phyloP scores from a whole-genome alignment of 306 rosid species.

The Alnus rubra region DNA sequence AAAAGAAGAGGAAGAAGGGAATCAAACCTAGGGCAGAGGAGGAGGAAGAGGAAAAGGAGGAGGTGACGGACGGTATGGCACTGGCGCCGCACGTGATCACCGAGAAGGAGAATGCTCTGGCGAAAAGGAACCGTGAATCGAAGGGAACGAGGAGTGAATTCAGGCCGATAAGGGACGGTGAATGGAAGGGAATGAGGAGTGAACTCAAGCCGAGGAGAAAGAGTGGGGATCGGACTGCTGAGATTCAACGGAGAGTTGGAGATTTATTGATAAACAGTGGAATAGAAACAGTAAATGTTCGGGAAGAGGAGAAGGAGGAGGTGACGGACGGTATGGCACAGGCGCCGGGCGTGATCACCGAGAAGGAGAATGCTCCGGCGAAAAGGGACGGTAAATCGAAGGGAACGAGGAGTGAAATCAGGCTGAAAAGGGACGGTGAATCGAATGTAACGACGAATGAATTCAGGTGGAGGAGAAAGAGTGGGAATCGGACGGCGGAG shows the following conservation, averaged over 20 bases:
- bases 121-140: conserved; percentile 10
- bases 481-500: neutral
- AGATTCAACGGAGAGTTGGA: conserved; percentile 33
- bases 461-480: conserved; percentile 1
- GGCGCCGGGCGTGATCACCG: too few relatives aligned
- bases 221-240: neutral
- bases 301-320: neutral
- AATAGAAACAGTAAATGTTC: conserved; percentile 1
- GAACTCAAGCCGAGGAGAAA: conserved; percentile 3
- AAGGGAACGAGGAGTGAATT: neutral
- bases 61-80: neutral
- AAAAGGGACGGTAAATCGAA: too few relatives aligned
- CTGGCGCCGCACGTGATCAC: conserved; percentile 1
- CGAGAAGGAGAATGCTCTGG: conserved; percentile 9
- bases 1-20: neutral
- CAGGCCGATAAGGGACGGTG: conserved; percentile 4
- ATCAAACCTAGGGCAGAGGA: conserved; percentile 6
- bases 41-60: neutral
- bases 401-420: too few relatives aligned
- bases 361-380: too few relatives aligned
- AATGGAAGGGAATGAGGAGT: neutral
- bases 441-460: conserved; percentile 6
- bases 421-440: neutral
- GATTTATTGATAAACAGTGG: conserved; percentile 17
- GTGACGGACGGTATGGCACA: neutral